These are phyloP conservation scores for Nothophytophthora sp. DNA, from an alignment of 352 stramenopile species.

Conservation along the genomic window DNA sequence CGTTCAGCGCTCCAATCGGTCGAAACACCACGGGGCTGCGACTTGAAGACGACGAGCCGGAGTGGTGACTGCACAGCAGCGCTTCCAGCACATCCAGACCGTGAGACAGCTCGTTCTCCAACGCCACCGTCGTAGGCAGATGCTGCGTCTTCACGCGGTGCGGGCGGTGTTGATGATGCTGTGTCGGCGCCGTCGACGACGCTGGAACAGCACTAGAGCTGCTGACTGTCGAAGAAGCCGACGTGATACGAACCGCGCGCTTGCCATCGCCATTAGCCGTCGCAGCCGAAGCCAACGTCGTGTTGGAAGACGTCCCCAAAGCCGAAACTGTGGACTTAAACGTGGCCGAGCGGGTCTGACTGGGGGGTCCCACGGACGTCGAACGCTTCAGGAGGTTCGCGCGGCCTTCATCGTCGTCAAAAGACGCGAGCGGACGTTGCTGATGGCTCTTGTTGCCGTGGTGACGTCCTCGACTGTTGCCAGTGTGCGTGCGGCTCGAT, in stretches of 20 bases:
- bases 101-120: constrained; percentile 78
- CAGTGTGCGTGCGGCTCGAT: too few relatives aligned
- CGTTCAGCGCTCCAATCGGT: constrained; percentile 47
- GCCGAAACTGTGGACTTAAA: constrained; percentile 22
- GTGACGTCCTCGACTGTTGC: constrained; percentile 1
- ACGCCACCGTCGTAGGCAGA: constrained; percentile 61
- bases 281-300: not conserved
- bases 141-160: constrained; percentile 52
- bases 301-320: not conserved
- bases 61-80: constrained; percentile 40
- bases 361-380: constrained; percentile 15
- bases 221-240: constrained; percentile 16
- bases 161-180: constrained; percentile 15
- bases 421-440: constrained; percentile 15
- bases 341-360: constrained; percentile 9
- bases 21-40: constrained; percentile 59
- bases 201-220: constrained; percentile 1
- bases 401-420: constrained; percentile 23
- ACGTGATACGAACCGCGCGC: constrained; percentile 23
- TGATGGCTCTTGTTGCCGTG: not conserved
- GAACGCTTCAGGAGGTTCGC: constrained; percentile 16
- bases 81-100: constrained; percentile 66
- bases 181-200: not conserved
- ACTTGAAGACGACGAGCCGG: constrained; percentile 8
- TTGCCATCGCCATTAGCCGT: constrained; percentile 12